Base-by-base conservation (phyloP, 163 green algal genomes). In the Coccomyxa subellipsoidea region DNA sequence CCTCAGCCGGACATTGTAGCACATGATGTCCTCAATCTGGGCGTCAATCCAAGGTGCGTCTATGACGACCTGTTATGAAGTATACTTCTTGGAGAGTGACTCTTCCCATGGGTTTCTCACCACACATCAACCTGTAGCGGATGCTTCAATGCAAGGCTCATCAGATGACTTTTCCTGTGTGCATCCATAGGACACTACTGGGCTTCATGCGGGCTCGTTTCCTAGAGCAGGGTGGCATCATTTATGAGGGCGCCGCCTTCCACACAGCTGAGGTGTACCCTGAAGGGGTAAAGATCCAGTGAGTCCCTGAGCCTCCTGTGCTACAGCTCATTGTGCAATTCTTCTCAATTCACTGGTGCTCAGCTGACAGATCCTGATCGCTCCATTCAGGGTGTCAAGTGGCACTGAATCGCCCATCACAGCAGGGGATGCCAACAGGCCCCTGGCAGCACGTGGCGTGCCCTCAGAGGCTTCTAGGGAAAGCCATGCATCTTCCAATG, bases 1-100 rank as follows among this genome's bases (percentile, higher is more conserved):
- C 66, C 2, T 18, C 29, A 34, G 21, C 66, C 66, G 23, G 84
- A 91, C 18, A 78, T 94, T 9, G 92, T 85, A 86, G 89, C 94
- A 6, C 32, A 85, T 6, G 93, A 96, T 82, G 89, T 93, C 9
- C 92, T 98, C 18, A 96, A 98, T 85, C 77, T 96, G 27, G 95
- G 95, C 1, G 89, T 98, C 32, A 89, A 69, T 21, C 93, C 93
- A 2, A 84, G 79, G 72, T 80, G 27, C 10, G 66, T 29, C 8
- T 47, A 9, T n/a, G n/a, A n/a, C n/a, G n/a, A n/a, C n/a, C n/a
- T n/a, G n/a, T n/a, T n/a, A n/a, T n/a, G n/a, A n/a, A n/a, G n/a
- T n/a, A n/a, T n/a, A n/a, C n/a, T n/a, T n/a, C n/a, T n/a, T n/a
- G n/a, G n/a, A n/a, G n/a, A n/a, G n/a, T n/a, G n/a, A n/a, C n/a